Evolutionary conservation across 306 rosid genomes (phyloP), one percentile per base, ranked within the genome.

Genomic region (Dalbergia oliveri): DNA sequence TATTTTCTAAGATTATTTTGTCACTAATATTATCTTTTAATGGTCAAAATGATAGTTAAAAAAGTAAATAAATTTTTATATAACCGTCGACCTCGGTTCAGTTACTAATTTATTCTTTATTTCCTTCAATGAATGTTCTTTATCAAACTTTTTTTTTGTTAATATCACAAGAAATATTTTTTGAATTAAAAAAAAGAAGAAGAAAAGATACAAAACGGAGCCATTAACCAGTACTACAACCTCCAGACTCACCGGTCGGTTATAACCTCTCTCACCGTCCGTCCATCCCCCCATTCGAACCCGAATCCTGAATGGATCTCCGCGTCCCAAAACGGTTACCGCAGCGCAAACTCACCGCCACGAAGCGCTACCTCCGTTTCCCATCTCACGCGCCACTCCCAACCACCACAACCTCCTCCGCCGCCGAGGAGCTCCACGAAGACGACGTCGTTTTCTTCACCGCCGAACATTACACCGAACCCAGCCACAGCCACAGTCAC

Each of bases 381-480:
- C 75, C 79, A 5, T 14, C 79, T 58, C 83, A 59, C 45, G 66
- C 82, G 49, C 66, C 81, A 1, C 23, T 62, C 64, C 4, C 75
- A 3, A 4, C 65, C 65, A 11, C 13, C 68, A 82, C 5, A 59
- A 56, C 85, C 31, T 9, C 47, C 49, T 31, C 9, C 59, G 23
- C 57, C 60, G 73, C 16, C 10, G 85, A 70, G 79, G 97, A 91
- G 86, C 90, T 91, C 77, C 76, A 73, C 60, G 95, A 92, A 44
- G 93, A 86, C 81, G 95, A 90, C 75, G 82, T 92, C 69, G 83
- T 92, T 77, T 89, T 92, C 81, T 82, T 88, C 86, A 45, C 63
- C 73, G 81, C 65, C 9, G 83, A 84, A 39, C 79, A 72, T 34
- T 1, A 3, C 21, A n/a, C 81, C n/a, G 93, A 81, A 58, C 59